These are phyloP conservation scores for Epichloe coenophiala DNA, from an alignment of 2,329 filamentous ascomycete species.

Conservation along the genomic window DNA sequence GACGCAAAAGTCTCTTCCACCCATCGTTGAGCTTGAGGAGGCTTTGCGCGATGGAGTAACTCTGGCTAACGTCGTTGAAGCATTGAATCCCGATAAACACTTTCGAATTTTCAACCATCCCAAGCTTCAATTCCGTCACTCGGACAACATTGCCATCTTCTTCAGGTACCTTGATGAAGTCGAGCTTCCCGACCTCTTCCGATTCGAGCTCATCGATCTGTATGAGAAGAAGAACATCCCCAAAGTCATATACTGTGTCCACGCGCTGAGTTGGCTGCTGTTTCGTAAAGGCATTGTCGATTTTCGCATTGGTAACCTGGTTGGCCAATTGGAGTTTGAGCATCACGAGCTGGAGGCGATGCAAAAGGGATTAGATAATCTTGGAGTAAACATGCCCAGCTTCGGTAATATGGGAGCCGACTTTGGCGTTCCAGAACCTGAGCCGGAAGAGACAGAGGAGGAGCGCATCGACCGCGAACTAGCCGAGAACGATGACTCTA, in stretches of 20 bases:
- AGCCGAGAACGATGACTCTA: constrained; percentile 55
- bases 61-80: constrained; percentile 83
- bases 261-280: constrained; percentile 92
- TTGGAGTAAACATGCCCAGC: constrained; percentile 90
- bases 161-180: constrained; percentile 88
- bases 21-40: constrained; percentile 89
- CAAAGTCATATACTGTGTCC: constrained; percentile 98
- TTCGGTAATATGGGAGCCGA: constrained; percentile 96
- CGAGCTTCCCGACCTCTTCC: constrained; percentile 85
- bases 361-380: constrained; percentile 91
- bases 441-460: constrained; percentile 79
- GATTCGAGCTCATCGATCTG: constrained; percentile 91
- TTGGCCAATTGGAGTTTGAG: constrained; percentile 93
- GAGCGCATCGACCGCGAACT: constrained; percentile 76
- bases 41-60: constrained; percentile 86
- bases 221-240: constrained; percentile 99
- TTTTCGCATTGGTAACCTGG: constrained; percentile 91
- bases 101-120: constrained; percentile 75
- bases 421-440: constrained; percentile 68
- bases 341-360: constrained; percentile 95
- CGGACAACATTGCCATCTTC: constrained; percentile 94
- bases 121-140: constrained; percentile 85
- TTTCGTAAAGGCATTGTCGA: constrained; percentile 89
- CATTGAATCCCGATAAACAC: constrained; percentile 63
- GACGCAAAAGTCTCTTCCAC: constrained; percentile 70